These are phyloP conservation scores for Dinochytrium kinnereticum DNA, from an alignment of 371 early-diverging fungal species.

Conservation along the genomic window DNA sequence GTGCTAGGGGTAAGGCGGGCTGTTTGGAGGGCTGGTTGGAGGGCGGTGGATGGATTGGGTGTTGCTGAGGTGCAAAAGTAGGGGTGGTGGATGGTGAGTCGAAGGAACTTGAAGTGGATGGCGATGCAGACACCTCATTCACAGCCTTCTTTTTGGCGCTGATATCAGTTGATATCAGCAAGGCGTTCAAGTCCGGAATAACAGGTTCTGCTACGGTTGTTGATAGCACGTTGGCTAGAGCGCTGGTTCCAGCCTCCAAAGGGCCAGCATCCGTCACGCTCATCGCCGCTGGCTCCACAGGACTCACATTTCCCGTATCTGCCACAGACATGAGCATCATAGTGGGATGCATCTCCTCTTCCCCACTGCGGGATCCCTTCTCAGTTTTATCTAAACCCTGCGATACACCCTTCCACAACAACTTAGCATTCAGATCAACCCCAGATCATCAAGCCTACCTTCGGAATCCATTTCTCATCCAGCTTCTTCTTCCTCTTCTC, in stretches of 20 bases:
- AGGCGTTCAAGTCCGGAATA: background rate
- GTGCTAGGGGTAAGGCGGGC: background rate
- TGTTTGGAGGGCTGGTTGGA: background rate
- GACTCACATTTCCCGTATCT: background rate
- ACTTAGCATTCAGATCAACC: too few relatives aligned
- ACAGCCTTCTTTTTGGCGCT: background rate
- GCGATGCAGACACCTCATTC: background rate
- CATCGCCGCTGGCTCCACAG: too few relatives aligned
- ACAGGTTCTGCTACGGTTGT: too few relatives aligned
- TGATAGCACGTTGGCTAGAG: too few relatives aligned
- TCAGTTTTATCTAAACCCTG: too few relatives aligned
- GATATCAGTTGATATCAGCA: too few relatives aligned
- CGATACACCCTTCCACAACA: too few relatives aligned
- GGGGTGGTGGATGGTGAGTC: background rate
- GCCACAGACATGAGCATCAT: constrained; percentile 7
- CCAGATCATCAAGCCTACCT: too few relatives aligned
- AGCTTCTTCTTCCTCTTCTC: constrained; percentile 13
- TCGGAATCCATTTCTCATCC: background rate
- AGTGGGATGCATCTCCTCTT: constrained; percentile 3
- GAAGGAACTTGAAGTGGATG: background rate
- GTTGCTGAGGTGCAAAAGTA: background rate
- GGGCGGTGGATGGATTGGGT: background rate
- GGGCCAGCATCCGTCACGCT: too few relatives aligned
- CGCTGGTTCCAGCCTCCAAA: too few relatives aligned
- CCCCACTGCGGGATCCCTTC: background rate